Evolutionary conservation across 768 basidiomycete genomes (phyloP).

Genomic region (Infundibulicybe gibba): DNA sequence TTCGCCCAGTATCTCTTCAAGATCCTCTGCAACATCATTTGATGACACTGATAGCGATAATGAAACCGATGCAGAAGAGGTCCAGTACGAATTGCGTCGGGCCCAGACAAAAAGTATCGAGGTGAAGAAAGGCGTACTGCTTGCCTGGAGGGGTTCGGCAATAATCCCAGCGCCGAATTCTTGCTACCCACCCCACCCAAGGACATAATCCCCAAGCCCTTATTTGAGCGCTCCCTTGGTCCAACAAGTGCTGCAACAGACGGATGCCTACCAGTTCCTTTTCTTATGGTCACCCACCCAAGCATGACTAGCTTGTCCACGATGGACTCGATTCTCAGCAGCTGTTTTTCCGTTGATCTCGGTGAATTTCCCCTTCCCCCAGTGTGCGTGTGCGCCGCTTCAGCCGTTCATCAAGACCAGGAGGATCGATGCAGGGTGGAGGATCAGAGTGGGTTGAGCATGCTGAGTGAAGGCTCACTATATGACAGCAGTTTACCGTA

Average conservation of each 20-base stretch:
- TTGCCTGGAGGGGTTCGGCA: constrained; percentile 25
- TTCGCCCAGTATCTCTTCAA: constrained; percentile 7
- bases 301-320: constrained; percentile 28
- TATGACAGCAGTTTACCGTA: no score
- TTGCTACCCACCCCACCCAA: no score
- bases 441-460: no score
- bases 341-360: constrained; percentile 36
- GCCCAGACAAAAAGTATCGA: constrained; percentile 49
- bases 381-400: no score
- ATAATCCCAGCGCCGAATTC: no score
- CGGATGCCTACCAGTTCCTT: constrained; percentile 18
- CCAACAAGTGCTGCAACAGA: no score
- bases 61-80: constrained; percentile 23
- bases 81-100: constrained; percentile 40
- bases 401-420: no score
- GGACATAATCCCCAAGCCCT: no score
- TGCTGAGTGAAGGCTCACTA: no score
- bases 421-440: no score
- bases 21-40: constrained; percentile 18
- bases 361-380: constrained; percentile 45
- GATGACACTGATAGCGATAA: constrained; percentile 13
- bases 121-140: constrained; percentile 41
- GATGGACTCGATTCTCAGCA: constrained; percentile 32
- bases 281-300: constrained; percentile 30
- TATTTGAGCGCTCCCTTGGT: no score